Evolutionary conservation across 2,329 filamentous ascomycete species (phyloP).

Genomic region (Colletotrichum melonis): DNA sequence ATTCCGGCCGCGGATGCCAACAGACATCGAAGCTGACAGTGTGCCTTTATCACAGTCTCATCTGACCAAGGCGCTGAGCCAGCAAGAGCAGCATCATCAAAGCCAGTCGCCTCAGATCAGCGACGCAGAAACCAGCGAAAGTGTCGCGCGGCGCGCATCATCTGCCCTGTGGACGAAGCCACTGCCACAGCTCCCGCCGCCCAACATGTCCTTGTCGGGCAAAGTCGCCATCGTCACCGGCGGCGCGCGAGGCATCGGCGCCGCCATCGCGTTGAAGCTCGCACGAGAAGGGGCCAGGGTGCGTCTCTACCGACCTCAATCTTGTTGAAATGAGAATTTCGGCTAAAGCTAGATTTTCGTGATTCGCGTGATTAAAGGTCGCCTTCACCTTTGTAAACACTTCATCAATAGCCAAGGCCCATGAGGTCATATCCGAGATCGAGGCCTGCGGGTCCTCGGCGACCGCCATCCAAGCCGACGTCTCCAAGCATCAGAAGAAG

Average conservation of each 20-base stretch:
- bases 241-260: constrained; percentile 67
- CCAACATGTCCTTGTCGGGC: constrained; percentile 35
- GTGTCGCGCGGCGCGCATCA: constrained; percentile 24
- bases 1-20: constrained; percentile 29
- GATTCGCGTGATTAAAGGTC: constrained; percentile 27
- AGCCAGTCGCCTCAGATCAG: constrained; percentile 28
- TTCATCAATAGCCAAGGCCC: constrained; percentile 36
- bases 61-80: constrained; percentile 31
- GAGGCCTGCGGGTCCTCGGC: constrained; percentile 39
- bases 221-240: constrained; percentile 41
- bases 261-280: constrained; percentile 68
- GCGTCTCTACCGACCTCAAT: constrained; percentile 19
- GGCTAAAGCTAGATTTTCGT: constrained; percentile 23
- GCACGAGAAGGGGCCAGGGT: constrained; percentile 67
- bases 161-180: constrained; percentile 37
- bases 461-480: constrained; percentile 38
- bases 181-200: constrained; percentile 35
- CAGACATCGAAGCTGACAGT: constrained; percentile 34
- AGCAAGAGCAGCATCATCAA: constrained; percentile 18
- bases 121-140: constrained; percentile 18
- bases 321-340: background rate
- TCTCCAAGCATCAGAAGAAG: constrained; percentile 37
- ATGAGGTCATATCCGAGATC: constrained; percentile 38
- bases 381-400: constrained; percentile 37
- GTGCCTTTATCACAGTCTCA: constrained; percentile 33